Evolutionary conservation across 2,329 filamentous ascomycete genomes (phyloP).

Genomic region (Elsinoe fawcettii): DNA sequence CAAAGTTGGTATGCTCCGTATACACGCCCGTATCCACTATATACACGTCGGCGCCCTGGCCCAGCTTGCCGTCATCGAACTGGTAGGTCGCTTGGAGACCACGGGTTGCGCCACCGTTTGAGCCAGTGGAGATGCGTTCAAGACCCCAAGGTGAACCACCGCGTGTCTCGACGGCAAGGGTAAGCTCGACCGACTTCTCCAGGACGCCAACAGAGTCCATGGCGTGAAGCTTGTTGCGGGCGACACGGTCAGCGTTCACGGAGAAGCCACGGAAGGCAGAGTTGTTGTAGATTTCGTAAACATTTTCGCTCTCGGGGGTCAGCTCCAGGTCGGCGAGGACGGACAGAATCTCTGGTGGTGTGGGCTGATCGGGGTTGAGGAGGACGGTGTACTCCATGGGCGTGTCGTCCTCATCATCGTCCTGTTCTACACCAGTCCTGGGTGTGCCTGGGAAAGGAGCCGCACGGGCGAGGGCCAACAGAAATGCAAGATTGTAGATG

Average conservation of each 20-base stretch:
- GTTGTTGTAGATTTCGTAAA: conserved; percentile 35
- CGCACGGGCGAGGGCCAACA: background rate
- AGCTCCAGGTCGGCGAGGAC: conserved; percentile 32
- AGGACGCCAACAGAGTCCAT: conserved; percentile 36
- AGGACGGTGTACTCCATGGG: conserved; percentile 32
- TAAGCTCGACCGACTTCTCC: conserved; percentile 32
- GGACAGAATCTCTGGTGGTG: conserved; percentile 29
- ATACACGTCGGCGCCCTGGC: conserved; percentile 41
- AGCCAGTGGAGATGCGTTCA: conserved; percentile 35
- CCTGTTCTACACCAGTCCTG: conserved; percentile 20
- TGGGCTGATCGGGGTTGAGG: conserved; percentile 28
- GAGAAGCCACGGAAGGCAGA: conserved; percentile 34
- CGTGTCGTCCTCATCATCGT: conserved; percentile 9
- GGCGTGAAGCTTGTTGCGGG: conserved; percentile 32
- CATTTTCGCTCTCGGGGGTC: conserved; percentile 31
- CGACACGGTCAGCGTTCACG: conserved; percentile 35
- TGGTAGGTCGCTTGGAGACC: conserved; percentile 37
- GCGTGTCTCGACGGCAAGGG: conserved; percentile 25
- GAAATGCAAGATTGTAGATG: conserved; percentile 3
- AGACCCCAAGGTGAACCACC: conserved; percentile 40
- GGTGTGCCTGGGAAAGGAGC: conserved; percentile 1
- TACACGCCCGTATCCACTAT: conserved; percentile 44
- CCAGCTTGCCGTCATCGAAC: conserved; percentile 30
- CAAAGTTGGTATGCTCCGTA: conserved; percentile 39
- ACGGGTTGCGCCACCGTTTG: conserved; percentile 19